Base-by-base conservation (phyloP, 805 yeast species). In the Metschnikowia gruessii region DNA sequence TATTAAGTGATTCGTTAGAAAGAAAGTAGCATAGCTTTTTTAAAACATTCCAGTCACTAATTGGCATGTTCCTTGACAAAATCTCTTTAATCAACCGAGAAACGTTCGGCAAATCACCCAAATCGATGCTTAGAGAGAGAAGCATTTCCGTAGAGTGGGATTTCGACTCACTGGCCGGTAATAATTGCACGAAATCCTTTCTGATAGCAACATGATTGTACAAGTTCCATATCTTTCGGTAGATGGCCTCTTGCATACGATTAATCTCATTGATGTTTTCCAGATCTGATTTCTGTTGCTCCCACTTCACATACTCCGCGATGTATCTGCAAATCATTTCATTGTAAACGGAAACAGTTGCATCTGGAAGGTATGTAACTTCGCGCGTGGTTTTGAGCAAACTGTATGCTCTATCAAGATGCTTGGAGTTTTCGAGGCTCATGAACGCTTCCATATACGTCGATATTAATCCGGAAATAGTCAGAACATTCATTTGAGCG, bases 381-480 rank as follows among this genome's bases (percentile, higher is more conserved):
- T 46, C 40, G 31, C 64, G 63, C 45, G 71, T 67, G 35, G 62
- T 60, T 17, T 40, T 42, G 34, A 68, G 52, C 34, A 70, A 53
- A 21, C 54, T 51, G 42, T 57, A 59, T 6, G 68, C 66, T 22
- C 51, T 55, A 2, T 51, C 31, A 31, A 66, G 51, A 19, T 50
- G 48, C 26, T 56, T 61, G 1, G 21, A 6, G 7, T 40, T 26
- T 3, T 48, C 57, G 6, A 47, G 32, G 43, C 69, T 65, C 11
- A 64, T 45, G 48, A 69, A 63, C 2, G 75, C 60, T 6, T 65
- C 54, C 21, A 80, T 51, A 51, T 75, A 80, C 11, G 68, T 62
- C 2, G 82, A 72, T 29, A 80, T 54, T 9, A 80, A 57, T 36
- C 61, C 42, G 1, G 76, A 66, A 18, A 79, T 21, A 9, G 40